Evolutionary conservation across 345 rosid genomes (phyloP).

Genomic region (Crucihimalaya himalaica): DNA sequence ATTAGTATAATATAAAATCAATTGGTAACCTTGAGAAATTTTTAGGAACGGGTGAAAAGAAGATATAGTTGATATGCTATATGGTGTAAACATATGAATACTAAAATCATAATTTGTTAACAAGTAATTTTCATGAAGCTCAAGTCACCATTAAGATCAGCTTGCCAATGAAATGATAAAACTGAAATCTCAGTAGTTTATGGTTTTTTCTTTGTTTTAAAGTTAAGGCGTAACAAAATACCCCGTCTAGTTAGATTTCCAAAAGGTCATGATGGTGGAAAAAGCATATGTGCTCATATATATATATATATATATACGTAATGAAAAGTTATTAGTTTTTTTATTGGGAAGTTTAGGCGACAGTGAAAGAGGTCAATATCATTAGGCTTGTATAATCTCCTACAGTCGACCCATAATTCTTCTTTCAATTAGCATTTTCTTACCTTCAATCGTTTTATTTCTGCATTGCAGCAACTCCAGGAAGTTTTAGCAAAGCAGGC

Average conservation of each 20-base stretch:
- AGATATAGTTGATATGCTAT: not conserved
- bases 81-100: not conserved
- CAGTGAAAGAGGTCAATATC: not conserved
- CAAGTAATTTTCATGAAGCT: slow-evolving; percentile 4
- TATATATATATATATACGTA: not conserved
- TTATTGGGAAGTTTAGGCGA: not conserved
- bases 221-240: not conserved
- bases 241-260: not conserved
- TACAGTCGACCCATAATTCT: not conserved
- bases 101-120: not conserved
- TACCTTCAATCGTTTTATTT: not conserved
- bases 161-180: not conserved
- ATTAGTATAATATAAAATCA: not conserved
- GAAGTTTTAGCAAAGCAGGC: slow-evolving; percentile 91
- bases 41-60: not conserved
- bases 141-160: slow-evolving; percentile 6
- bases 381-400: not conserved
- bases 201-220: not conserved
- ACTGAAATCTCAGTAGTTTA: not conserved
- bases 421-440: slow-evolving; percentile 7
- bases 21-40: not conserved
- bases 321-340: not conserved
- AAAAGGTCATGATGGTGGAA: not conserved
- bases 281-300: not conserved
- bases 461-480: slow-evolving; percentile 73